Evolutionary conservation across 2,329 filamentous ascomycete genomes (phyloP), one percentile per base, ranked within the genome.

Genomic region (Didymella lethalis): DNA sequence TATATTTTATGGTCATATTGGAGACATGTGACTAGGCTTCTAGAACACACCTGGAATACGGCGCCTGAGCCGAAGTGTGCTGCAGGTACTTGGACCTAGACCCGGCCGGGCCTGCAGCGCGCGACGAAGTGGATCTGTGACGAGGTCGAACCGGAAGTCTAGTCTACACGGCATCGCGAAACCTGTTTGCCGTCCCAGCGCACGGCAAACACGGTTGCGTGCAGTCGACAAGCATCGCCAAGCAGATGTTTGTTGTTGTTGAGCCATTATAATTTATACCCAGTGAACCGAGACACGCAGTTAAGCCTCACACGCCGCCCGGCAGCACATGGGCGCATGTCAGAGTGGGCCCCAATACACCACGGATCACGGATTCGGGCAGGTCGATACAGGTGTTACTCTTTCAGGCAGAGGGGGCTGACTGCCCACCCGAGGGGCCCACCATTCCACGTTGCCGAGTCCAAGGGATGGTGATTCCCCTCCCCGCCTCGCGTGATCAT

Each of bases 401-500:
- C 23, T 29, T 59, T 52, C 38, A 29, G 46, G 56, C 47, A 52
- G 45, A 44, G 48, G 43, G 41, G 41, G 48, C 56, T 59, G 50
- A 57, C 44, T 52, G 54, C 54, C 31, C 47, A 25, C 43, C 54
- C 54, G 54, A 57, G 54, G 54, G 44, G 55, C 49, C 55, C 55
- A 54, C 50, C 16, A 50, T 59, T 59, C 56, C 50, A 46, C 32
- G 55, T 49, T 54, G 50, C 50, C 50, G 48, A 46, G 56, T 40
- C 31, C 48, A 34, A 47, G 43, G 40, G 3, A 34, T 18, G 40
- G 14, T 44, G 41, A 44, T 44, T 44, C 41, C 41, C 31, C 41
- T 31, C 54, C 46, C 47, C 54, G 43, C 54, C 47, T 47, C 40
- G 41, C 34, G 55, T 49, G 29, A 49, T 45, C 45, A 28, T 20